Conservation (phyloP, 2,329 filamentous ascomycete genomes). For the Keithomyces neogunnii region DNA sequence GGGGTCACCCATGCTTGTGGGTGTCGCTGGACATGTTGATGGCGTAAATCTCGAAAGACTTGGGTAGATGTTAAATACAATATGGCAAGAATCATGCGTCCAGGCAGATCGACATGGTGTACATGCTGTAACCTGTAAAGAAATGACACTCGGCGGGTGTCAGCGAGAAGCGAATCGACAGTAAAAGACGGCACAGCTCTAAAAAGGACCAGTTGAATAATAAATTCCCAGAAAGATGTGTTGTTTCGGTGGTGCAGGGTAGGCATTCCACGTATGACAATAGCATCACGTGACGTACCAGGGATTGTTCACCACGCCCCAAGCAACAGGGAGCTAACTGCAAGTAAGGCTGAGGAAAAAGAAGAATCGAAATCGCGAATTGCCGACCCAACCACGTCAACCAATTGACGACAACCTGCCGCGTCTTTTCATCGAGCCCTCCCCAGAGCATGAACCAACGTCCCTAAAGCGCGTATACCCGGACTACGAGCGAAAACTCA, state of each 20-base stretch:
- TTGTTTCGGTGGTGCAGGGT: background rate
- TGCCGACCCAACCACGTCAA: background rate
- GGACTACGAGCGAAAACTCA: background rate
- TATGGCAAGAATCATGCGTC: too few relatives aligned
- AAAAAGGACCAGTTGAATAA: too few relatives aligned
- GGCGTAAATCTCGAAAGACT: conserved; percentile 8
- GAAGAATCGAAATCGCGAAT: conserved; percentile 21
- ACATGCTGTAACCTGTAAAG: too few relatives aligned
- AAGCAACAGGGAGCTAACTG: conserved; percentile 12
- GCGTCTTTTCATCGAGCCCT: background rate
- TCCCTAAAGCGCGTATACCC: background rate
- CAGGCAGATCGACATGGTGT: background rate
- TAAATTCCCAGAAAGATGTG: too few relatives aligned
- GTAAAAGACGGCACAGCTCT: too few relatives aligned
- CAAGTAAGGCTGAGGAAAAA: conserved; percentile 13
- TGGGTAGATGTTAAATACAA: background rate
- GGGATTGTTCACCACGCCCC: conserved; percentile 16
- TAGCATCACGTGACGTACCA: conserved; percentile 19
- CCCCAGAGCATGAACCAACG: background rate
- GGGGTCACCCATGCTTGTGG: conserved; percentile 31
- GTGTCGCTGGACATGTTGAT: conserved; percentile 18
- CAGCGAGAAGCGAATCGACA: too few relatives aligned
- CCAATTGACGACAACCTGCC: background rate
- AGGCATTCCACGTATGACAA: background rate
- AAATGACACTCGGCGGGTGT: too few relatives aligned